Evolutionary conservation across 441 rosid genomes (phyloP).

Genomic region (Populus tomentosa): DNA sequence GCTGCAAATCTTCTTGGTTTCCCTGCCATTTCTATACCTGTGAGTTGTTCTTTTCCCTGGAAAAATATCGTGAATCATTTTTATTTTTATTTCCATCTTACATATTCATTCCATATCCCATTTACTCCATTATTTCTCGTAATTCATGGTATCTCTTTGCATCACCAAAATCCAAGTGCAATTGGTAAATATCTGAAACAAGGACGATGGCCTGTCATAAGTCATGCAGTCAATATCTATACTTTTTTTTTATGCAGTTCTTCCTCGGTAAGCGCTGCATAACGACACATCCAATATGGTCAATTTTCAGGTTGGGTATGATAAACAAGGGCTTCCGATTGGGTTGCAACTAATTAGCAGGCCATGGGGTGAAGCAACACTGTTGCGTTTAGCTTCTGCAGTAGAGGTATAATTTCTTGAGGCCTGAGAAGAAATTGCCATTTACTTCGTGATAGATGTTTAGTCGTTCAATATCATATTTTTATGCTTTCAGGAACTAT

Average conservation of each 20-base stretch:
- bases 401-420: constrained; percentile 45
- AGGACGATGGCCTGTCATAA: too few relatives aligned
- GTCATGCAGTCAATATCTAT: not conserved
- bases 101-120: not conserved
- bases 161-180: not conserved
- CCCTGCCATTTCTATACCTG: constrained; percentile 71
- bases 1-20: constrained; percentile 69
- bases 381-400: constrained; percentile 65
- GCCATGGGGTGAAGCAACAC: constrained; percentile 84
- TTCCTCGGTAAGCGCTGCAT: not conserved
- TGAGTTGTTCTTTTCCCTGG: constrained; percentile 27
- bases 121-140: not conserved
- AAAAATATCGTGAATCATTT: not conserved
- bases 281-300: not conserved
- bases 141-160: not conserved
- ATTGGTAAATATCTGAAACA: not conserved
- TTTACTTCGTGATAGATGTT: not conserved
- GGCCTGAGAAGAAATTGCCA: not conserved
- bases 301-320: constrained; percentile 50
- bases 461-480: not conserved
- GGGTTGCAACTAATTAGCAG: constrained; percentile 78
- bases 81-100: not conserved
- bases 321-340: constrained; percentile 61
- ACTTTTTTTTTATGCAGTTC: not conserved
- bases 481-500: constrained; percentile 48